Conservation (phyloP, 176 grass and related monocot genomes). For the Saccharum spontaneum region DNA sequence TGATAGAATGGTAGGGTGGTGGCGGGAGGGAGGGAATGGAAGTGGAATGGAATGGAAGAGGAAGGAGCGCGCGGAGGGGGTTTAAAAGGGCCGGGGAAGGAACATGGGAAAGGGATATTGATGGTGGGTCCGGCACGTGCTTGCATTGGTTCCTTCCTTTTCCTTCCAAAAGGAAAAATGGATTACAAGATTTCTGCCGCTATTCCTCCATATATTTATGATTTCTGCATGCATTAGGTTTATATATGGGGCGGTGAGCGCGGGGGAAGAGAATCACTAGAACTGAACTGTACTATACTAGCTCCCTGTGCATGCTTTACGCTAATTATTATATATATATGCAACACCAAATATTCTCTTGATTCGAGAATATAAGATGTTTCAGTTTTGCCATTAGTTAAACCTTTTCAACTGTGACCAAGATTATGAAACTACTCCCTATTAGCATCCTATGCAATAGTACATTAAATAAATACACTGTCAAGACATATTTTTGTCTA, state of each 20-base stretch:
- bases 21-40: not conserved
- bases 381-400: not conserved
- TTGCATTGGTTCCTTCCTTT: conserved; percentile 12
- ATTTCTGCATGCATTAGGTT: not conserved
- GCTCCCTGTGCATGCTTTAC: not conserved
- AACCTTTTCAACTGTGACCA: not conserved
- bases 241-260: no score
- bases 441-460: not conserved
- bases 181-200: not conserved
- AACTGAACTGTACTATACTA: not conserved
- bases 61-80: conserved; percentile 10
- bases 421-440: not conserved
- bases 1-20: not conserved
- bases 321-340: not conserved
- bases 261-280: not conserved
- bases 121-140: conserved; percentile 28
- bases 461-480: not conserved
- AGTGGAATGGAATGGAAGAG: not conserved
- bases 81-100: not conserved
- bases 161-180: not conserved
- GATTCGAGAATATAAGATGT: not conserved
- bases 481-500: not conserved
- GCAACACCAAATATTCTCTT: not conserved
- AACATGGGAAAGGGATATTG: conserved; percentile 27
- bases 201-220: not conserved